Percentiles rank a stretch among this genome's conserved stretches.
Evolutionary conservation across 306 rosid species (phyloP).

Genomic region (Fragaria iinumae): DNA sequence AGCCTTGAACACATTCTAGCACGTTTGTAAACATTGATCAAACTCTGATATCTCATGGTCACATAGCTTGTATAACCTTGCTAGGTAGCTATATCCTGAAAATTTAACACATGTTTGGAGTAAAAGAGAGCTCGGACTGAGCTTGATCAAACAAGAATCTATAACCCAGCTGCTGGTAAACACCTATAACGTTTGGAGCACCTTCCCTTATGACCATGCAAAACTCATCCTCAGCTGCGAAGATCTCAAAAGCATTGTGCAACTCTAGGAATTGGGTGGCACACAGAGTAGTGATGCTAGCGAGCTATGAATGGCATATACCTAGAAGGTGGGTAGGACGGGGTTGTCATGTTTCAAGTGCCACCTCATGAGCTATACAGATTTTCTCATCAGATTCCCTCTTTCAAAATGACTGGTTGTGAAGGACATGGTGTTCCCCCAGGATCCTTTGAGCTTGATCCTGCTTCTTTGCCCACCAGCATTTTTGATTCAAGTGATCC

Average conservation of each 20-base stretch:
- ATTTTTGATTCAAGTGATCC: too few relatives aligned
- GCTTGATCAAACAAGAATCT: slow-evolving; percentile 4
- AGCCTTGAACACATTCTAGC: too few relatives aligned
- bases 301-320: too few relatives aligned
- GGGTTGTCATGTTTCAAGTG: slow-evolving; percentile 30
- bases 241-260: background rate
- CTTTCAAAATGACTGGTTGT: slow-evolving; percentile 58
- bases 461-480: slow-evolving; percentile 59
- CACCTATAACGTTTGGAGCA: background rate
- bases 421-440: slow-evolving; percentile 70
- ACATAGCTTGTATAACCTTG: too few relatives aligned
- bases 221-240: background rate
- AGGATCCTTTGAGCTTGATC: slow-evolving; percentile 84
- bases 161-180: background rate
- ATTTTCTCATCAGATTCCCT: slow-evolving; percentile 81
- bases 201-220: background rate
- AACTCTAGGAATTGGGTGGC: too few relatives aligned
- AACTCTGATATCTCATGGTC: too few relatives aligned
- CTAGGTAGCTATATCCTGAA: too few relatives aligned
- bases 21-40: too few relatives aligned
- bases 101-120: background rate
- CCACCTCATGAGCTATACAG: slow-evolving; percentile 54
- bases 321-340: too few relatives aligned
- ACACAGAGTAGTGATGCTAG: too few relatives aligned
- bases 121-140: background rate